phyloP scores from a whole-genome alignment of 2,329 filamentous ascomycete species.

The Beauveria sp. region DNA sequence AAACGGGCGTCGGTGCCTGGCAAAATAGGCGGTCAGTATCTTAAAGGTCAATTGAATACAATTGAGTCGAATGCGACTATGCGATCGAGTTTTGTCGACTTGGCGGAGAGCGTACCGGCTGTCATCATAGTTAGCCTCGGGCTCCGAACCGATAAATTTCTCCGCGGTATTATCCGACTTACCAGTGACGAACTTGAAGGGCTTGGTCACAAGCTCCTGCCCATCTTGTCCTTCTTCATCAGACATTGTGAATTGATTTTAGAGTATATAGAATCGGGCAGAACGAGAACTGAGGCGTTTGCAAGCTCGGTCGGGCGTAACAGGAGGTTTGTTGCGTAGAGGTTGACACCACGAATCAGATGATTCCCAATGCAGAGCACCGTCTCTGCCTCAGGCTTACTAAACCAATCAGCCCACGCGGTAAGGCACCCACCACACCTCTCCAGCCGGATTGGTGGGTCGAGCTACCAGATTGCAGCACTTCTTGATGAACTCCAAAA shows the following conservation, averaged over 20 bases:
- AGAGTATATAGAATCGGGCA: conserved; percentile 17
- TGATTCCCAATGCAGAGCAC: conserved; percentile 29
- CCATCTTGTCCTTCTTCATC: conserved; percentile 70
- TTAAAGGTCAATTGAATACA: conserved; percentile 4
- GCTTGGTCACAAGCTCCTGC: conserved; percentile 79
- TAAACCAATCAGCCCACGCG: conserved; percentile 23
- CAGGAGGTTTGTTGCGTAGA: conserved; percentile 27
- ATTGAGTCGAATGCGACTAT: conserved; percentile 22
- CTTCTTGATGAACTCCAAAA: conserved; percentile 25
- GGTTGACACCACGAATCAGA: conserved; percentile 33
- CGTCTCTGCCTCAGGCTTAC: conserved; percentile 32
- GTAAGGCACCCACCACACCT: conserved; percentile 25
- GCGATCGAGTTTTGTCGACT: conserved; percentile 14
- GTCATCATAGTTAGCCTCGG: conserved; percentile 34
- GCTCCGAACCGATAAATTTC: conserved; percentile 22
- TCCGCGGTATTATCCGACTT: conserved; percentile 40
- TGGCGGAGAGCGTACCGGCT: conserved; percentile 34
- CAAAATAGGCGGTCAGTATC: conserved; percentile 13
- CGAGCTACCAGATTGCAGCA: conserved; percentile 24
- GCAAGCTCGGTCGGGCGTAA: conserved; percentile 24
- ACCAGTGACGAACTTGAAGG: conserved; percentile 99
- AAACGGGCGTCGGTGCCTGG: conserved; percentile 97
- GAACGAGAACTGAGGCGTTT: conserved; percentile 26
- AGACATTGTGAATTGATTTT: conserved; percentile 63
- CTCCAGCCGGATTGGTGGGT: conserved; percentile 22